Conservation (phyloP, 768 basidiomycete species). For the Kwoniella mangroviensis region DNA sequence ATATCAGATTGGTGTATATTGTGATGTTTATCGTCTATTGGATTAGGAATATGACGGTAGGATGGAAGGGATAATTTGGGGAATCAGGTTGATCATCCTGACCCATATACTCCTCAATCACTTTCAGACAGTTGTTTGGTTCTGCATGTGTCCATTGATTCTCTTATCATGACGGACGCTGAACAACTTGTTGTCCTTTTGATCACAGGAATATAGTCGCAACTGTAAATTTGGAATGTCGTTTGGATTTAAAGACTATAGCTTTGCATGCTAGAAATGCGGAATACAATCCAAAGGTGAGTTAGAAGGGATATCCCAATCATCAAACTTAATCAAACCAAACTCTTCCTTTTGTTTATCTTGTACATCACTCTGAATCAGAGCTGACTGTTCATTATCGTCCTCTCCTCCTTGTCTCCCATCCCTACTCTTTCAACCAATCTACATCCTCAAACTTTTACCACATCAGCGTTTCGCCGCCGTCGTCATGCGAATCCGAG, state of each 20-base stretch:
- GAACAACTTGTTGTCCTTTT: background rate
- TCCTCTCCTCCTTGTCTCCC: background rate
- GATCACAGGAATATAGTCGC: constrained; percentile 82
- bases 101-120: background rate
- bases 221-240: constrained; percentile 95
- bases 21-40: too few relatives aligned
- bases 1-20: too few relatives aligned
- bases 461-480: constrained; percentile 96
- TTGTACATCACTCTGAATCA: background rate
- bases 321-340: background rate
- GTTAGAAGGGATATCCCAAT: constrained; percentile 58
- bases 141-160: background rate
- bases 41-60: background rate
- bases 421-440: background rate
- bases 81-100: background rate
- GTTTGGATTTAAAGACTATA: constrained; percentile 96
- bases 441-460: constrained; percentile 53
- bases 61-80: background rate
- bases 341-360: background rate
- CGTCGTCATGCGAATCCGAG: constrained; percentile 99
- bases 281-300: constrained; percentile 99
- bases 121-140: constrained; percentile 1
- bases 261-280: constrained; percentile 97
- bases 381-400: background rate
- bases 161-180: background rate